Base-by-base conservation (phyloP, 257 asterid genomes). In the Solanum pinnatisectum region DNA sequence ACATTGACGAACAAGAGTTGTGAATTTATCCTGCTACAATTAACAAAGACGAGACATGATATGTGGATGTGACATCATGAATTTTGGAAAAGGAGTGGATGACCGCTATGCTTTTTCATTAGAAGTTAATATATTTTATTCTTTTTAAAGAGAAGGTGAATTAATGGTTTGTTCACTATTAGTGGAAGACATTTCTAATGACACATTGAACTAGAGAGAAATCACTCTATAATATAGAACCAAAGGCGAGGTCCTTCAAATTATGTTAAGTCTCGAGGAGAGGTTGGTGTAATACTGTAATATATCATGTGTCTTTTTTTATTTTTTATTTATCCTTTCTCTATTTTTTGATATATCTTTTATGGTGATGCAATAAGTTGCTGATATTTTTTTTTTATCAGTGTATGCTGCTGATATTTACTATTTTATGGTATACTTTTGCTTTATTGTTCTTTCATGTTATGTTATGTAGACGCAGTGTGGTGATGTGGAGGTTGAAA, bases 401-500 rank as follows among this genome's bases (percentile, higher is more conserved):
- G 52, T 36, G 22, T 36, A 22, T 5, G 83, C 25, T 74, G 52
- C 52, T 74, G 83, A 74, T 36, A 37, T 6, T 44, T 79, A 44
- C 39, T 44, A 78, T 14, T 44, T 46, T 78, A 15, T 30, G 27
- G 85, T 79, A 79, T 32, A 49, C 44, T 30, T 32, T 46, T 82
- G 44, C 0, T 49, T 82, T 49, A 32, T 18, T 49, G 8, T 49
- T 82, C 44, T 46, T 82, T 82, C 44, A 1, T 81, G 85, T 82
- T 79, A 44, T 79, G 65, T 25, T 18, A 49, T 82, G 86, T 20
- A 96, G 99, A 98, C 96, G n/a, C 98, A 97, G 89, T 97, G 99
- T 87, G 98, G 98, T 86, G 98, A 97, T 76, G 90, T 86, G 59
- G 99, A 97, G 87, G 91, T 96, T 87, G 99, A 95, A 90, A 94